Evolutionary conservation across 148 eudicot species (phyloP).

Genomic region (Heliosperma pusillum): DNA sequence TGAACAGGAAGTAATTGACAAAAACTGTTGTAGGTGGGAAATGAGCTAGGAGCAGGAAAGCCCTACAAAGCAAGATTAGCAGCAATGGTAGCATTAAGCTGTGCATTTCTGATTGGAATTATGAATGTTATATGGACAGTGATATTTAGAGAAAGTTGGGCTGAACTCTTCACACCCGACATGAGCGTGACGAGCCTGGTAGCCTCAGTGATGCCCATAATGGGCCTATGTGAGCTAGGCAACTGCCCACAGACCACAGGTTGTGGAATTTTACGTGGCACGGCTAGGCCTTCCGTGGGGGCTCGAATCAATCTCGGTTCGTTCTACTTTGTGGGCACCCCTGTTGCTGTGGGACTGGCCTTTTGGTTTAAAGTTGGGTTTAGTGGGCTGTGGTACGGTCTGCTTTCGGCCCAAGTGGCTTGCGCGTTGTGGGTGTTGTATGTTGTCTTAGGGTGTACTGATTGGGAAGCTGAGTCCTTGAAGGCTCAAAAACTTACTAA

Average conservation of each 20-base stretch:
- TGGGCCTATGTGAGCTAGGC: constrained; percentile 91
- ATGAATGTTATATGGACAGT: constrained; percentile 68
- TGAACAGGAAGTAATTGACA: neutral
- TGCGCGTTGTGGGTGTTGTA: constrained; percentile 62
- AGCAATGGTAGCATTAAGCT: constrained; percentile 71
- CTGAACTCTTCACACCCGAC: constrained; percentile 66
- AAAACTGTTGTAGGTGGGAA: constrained; percentile 60
- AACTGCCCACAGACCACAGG: constrained; percentile 98
- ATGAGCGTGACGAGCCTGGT: constrained; percentile 47
- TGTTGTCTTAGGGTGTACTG: constrained; percentile 53
- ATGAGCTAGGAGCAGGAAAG: constrained; percentile 87
- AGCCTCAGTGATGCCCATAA: constrained; percentile 80
- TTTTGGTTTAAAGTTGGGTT: constrained; percentile 61
- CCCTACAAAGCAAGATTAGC: constrained; percentile 91
- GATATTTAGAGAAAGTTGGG: constrained; percentile 67
- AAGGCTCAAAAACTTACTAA: constrained; percentile 54
- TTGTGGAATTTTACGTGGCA: constrained; percentile 88
- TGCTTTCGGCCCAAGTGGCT: constrained; percentile 72
- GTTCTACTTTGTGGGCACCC: constrained; percentile 86
- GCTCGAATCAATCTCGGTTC: constrained; percentile 82
- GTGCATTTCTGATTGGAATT: constrained; percentile 67
- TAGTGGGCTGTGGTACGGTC: constrained; percentile 82
- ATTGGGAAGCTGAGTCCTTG: constrained; percentile 77
- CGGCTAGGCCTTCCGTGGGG: constrained; percentile 78
- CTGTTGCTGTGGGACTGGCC: constrained; percentile 80